Conservation (phyloP, 2,329 filamentous ascomycete genomes). For the Diplodia corticola region DNA sequence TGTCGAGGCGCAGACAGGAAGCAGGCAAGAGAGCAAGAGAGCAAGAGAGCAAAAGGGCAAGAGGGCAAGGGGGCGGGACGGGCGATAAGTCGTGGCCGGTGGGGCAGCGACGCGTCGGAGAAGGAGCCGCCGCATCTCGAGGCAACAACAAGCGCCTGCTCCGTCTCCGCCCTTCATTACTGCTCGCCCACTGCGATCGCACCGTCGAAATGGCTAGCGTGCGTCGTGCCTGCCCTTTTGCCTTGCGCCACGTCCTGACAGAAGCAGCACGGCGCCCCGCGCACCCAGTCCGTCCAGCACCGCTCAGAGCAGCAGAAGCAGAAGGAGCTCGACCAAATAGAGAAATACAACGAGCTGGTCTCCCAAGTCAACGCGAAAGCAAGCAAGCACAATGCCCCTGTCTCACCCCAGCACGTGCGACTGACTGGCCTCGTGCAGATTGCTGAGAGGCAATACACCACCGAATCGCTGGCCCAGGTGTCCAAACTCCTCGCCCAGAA, state of each 20-base stretch:
- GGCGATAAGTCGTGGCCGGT: constrained; percentile 10
- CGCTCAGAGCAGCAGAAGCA: constrained; percentile 69
- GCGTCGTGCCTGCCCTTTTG: constrained; percentile 28
- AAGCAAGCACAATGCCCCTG: constrained; percentile 2
- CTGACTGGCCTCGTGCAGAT: constrained; percentile 36
- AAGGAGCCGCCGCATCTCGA: neutral
- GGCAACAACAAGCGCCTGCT: neutral
- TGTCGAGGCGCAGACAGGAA: neutral
- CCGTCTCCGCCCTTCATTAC: neutral
- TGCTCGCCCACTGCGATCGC: neutral
- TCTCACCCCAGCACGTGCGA: neutral
- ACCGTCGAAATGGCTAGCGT: constrained; percentile 43
- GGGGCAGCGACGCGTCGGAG: constrained; percentile 11
- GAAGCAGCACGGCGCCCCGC: constrained; percentile 77
- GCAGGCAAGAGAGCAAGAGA: too few relatives aligned
- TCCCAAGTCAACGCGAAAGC: constrained; percentile 65
- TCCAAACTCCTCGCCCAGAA: constrained; percentile 74
- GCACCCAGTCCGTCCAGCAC: constrained; percentile 52
- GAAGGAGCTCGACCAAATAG: constrained; percentile 73
- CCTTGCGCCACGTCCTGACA: constrained; percentile 4
- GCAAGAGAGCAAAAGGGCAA: too few relatives aligned
- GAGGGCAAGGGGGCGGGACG: neutral
- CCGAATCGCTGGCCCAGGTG: constrained; percentile 65
- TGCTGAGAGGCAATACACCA: constrained; percentile 50
- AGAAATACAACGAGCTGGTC: constrained; percentile 72